A percentile compares a stretch with the other conserved stretches of the same genome.
phyloP scores from a whole-genome alignment of 768 basidiomycete genomes.

The Boletus pseudo-olivaceus region DNA sequence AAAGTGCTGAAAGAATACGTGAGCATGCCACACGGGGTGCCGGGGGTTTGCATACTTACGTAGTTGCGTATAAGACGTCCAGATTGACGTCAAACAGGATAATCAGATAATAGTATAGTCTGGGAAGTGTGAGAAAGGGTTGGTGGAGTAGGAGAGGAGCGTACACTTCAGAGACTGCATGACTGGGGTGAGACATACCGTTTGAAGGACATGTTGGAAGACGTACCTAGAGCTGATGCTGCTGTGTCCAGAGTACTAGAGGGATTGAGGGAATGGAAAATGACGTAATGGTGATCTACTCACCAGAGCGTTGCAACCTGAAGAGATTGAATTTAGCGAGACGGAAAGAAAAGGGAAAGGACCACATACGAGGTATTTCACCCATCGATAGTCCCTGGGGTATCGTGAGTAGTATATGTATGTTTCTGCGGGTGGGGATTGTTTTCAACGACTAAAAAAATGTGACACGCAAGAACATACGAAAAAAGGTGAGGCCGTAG shows the following conservation, averaged over 20 bases:
- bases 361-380: constrained; percentile 20
- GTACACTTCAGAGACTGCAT: constrained; percentile 28
- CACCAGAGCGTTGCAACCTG: constrained; percentile 25
- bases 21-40: not conserved
- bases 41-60: constrained; percentile 11
- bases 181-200: constrained; percentile 2
- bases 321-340: not conserved
- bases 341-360: not conserved
- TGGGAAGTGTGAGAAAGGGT: constrained; percentile 13
- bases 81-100: constrained; percentile 22
- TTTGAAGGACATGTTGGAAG: not conserved
- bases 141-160: not conserved
- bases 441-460: not conserved
- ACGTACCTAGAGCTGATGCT: constrained; percentile 25
- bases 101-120: constrained; percentile 30
- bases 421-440: constrained; percentile 11
- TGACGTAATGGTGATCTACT: not conserved
- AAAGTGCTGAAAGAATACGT: constrained; percentile 21
- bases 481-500: constrained; percentile 35
- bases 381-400: constrained; percentile 17
- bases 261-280: not conserved
- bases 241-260: constrained; percentile 24
- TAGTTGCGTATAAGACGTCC: constrained; percentile 24
- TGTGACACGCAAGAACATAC: constrained; percentile 9
- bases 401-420: constrained; percentile 31